phyloP scores from a whole-genome alignment of 345 rosid genomes.

The Carallia brachiata region DNA sequence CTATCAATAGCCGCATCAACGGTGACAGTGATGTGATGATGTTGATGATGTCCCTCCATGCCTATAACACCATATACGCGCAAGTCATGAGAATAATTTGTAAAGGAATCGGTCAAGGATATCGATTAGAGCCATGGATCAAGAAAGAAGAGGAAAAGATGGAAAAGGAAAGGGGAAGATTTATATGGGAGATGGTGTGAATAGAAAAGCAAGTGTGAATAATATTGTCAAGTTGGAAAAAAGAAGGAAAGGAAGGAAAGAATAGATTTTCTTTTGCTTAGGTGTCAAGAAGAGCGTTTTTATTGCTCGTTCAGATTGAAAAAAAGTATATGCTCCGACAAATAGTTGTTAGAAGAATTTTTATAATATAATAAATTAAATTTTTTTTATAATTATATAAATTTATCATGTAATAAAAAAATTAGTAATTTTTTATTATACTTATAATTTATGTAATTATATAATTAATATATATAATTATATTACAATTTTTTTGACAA shows the following conservation, averaged over 20 bases:
- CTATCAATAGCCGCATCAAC: conserved; percentile 50
- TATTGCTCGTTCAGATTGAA: conserved; percentile 36
- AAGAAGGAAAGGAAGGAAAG: background rate
- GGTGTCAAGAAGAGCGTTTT: conserved; percentile 33
- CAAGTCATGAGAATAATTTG: conserved; percentile 2
- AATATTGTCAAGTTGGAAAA: conserved; percentile 28
- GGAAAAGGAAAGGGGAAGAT: conserved; percentile 31
- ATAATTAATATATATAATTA: too few relatives aligned
- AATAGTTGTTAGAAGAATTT: too few relatives aligned
- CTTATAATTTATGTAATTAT: too few relatives aligned
- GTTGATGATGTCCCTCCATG: conserved; percentile 68
- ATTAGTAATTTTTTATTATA: too few relatives aligned
- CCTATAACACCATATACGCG: conserved; percentile 2
- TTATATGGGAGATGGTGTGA: conserved; percentile 47
- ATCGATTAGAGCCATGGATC: conserved; percentile 8
- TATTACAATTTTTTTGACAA: too few relatives aligned
- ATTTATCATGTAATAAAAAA: too few relatives aligned
- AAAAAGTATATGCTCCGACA: too few relatives aligned
- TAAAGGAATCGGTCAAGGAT: background rate
- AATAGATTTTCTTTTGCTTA: conserved; percentile 1
- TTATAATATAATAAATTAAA: too few relatives aligned
- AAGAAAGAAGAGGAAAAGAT: background rate
- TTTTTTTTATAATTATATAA: too few relatives aligned
- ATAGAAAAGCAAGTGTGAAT: conserved; percentile 43
- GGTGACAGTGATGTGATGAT: conserved; percentile 42